These are phyloP conservation scores for Ogataea saltuana DNA, from an alignment of 805 yeast species.

Conservation along the genomic window DNA sequence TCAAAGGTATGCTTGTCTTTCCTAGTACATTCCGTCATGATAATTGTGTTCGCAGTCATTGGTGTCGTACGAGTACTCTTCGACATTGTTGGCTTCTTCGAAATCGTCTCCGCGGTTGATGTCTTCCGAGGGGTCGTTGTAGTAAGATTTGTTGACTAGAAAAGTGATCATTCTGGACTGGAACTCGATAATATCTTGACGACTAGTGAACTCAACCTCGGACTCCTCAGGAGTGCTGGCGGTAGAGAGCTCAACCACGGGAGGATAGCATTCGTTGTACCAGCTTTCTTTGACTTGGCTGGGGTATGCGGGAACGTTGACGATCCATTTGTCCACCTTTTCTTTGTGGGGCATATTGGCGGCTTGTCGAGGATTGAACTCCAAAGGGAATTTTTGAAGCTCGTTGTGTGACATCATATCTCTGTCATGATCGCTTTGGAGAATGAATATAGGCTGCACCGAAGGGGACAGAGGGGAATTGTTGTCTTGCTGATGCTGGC, in stretches of 20 bases:
- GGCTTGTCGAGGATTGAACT: constrained; percentile 62
- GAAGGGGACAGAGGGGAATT: constrained; percentile 17
- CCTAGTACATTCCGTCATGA: constrained; percentile 22
- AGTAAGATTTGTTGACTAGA: constrained; percentile 43
- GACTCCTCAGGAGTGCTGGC: constrained; percentile 25
- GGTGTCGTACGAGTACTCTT: constrained; percentile 22
- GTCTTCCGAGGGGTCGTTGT: constrained; percentile 28
- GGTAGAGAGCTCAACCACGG: constrained; percentile 37
- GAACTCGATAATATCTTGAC: constrained; percentile 49
- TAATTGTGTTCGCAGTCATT: constrained; percentile 22
- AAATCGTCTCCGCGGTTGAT: constrained; percentile 24
- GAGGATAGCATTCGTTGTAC: constrained; percentile 53
- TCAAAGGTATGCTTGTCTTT: not conserved
- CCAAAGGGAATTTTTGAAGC: constrained; percentile 41
- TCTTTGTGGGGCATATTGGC: constrained; percentile 65
- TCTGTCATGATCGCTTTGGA: constrained; percentile 18
- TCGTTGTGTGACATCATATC: constrained; percentile 12
- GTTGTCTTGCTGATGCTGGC: constrained; percentile 12
- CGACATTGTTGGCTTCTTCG: constrained; percentile 20
- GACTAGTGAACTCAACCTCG: constrained; percentile 37
- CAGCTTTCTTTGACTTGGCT: constrained; percentile 29
- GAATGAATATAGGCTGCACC: constrained; percentile 19
- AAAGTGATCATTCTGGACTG: constrained; percentile 56
- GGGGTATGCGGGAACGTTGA: constrained; percentile 51
- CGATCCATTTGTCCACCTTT: constrained; percentile 67